Evolutionary conservation across 1,139 yeast genomes (phyloP).

Genomic region (Magnusiomyces fungicola): DNA sequence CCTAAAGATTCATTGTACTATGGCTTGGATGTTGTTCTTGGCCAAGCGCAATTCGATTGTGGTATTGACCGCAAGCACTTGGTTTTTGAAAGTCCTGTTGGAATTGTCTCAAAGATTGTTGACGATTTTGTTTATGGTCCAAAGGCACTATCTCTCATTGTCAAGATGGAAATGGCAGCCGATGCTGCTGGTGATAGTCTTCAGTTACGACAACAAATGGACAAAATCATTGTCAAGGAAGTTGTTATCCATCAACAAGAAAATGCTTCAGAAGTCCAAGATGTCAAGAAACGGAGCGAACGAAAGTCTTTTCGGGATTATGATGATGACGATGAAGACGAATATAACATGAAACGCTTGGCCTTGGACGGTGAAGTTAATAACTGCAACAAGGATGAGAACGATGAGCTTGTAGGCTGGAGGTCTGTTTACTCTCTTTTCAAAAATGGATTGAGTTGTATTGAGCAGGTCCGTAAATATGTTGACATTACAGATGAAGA

Average conservation of each 20-base stretch:
- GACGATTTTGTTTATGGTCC: constrained; percentile 4
- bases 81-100: constrained; percentile 4
- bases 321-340: constrained; percentile 11
- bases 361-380: constrained; percentile 1
- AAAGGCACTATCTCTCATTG: background rate
- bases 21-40: constrained; percentile 3
- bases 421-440: background rate
- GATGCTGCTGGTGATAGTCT: background rate
- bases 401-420: constrained; percentile 12
- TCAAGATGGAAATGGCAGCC: background rate
- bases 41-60: constrained; percentile 2
- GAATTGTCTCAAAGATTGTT: background rate
- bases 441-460: background rate
- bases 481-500: background rate
- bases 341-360: background rate
- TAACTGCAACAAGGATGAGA: constrained; percentile 7
- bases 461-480: background rate
- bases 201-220: background rate
- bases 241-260: background rate
- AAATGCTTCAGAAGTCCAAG: too few species aligned
- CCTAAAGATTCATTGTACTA: background rate
- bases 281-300: constrained; percentile 1
- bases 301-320: constrained; percentile 5
- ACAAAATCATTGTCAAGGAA: background rate
- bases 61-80: background rate